Evolutionary conservation across 768 basidiomycete genomes (phyloP), one percentile per base, ranked within the genome.

Genomic region (Saitozyma sp.): DNA sequence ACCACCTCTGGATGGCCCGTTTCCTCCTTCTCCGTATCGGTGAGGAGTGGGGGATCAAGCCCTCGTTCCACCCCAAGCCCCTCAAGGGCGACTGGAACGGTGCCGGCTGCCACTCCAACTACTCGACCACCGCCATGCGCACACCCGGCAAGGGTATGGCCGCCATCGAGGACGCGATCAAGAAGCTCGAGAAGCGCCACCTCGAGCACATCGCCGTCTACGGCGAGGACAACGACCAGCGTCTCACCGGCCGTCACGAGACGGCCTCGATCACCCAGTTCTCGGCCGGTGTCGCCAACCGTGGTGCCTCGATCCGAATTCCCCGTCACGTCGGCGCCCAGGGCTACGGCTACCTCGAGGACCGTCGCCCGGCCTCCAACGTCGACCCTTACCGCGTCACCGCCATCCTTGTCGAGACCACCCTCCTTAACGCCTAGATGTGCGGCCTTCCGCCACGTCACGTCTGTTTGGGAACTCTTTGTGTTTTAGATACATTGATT

Each of bases 51-150:
- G 90, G 87, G 65, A 80, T 93, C 82, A 94, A 80, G 74, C 94
- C 97, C 67, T 96, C 96, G 68, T 93, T 98, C 93, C 96, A 99
- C 85, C 96, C 96, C 79, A 99, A 99, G 81, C 94, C 94, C 64
- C 89, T 98, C 75, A 70, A 76, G 60, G 96, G 96, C 67, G 96
- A 99, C 80, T 99, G 96, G 96, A 99, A 99, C 82, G 96, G 96
- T 77, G 96, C 96, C 68, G 96, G 96, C 58, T 91, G 90, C 84
- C 95, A 98, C 86, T 69, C 89, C 83, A 99, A 97, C 87, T 98
- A 86, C 86, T 91, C 89, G 76, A 98, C 96, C 72, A 88, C 89
- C 81, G 84, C 84, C 55, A 99, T 95, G 89, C 92, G 96, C 65
- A 90, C 92, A 80, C 86, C 87, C 50, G 79, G 69, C 62, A 92